phyloP scores from a whole-genome alignment of 208 protist genomes.

The Acanthamoeba sp. region DNA sequence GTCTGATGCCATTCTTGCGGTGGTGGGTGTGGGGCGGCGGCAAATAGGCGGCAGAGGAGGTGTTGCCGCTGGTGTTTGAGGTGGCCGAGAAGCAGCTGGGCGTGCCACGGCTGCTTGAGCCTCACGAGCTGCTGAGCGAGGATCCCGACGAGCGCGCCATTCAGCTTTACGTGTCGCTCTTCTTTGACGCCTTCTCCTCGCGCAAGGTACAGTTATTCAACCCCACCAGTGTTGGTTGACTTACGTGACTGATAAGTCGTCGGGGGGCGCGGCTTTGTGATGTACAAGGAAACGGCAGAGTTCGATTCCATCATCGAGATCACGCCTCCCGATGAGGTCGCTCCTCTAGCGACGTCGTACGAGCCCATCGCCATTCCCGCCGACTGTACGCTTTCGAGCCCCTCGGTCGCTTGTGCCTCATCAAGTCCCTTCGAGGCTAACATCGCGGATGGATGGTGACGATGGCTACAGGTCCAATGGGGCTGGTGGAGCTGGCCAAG shows the following conservation, averaged over 20 bases:
- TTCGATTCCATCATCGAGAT: background rate
- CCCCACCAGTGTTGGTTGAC: background rate
- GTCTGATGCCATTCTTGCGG: too few relatives aligned
- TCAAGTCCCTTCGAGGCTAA: too few relatives aligned
- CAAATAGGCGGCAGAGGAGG: background rate
- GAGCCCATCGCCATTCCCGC: background rate
- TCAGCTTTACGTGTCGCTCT: conserved; percentile 24
- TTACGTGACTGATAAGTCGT: background rate
- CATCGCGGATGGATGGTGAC: too few relatives aligned
- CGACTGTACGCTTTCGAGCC: background rate
- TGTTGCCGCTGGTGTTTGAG: background rate
- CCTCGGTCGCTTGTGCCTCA: background rate
- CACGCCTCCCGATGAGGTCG: background rate
- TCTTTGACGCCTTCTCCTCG: background rate
- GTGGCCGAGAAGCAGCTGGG: background rate
- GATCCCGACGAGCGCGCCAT: conserved; percentile 28
- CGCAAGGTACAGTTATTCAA: background rate
- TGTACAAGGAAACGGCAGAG: background rate
- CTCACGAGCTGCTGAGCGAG: background rate
- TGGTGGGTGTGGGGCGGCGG: too few relatives aligned
- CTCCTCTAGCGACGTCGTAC: background rate
- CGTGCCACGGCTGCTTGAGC: background rate
- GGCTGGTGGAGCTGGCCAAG: conserved; percentile 8
- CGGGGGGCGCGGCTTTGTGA: too few relatives aligned
- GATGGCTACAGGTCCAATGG: background rate